phyloP scores from a whole-genome alignment of 108 stramenopile genomes.

The Skeletonema marinoi region DNA sequence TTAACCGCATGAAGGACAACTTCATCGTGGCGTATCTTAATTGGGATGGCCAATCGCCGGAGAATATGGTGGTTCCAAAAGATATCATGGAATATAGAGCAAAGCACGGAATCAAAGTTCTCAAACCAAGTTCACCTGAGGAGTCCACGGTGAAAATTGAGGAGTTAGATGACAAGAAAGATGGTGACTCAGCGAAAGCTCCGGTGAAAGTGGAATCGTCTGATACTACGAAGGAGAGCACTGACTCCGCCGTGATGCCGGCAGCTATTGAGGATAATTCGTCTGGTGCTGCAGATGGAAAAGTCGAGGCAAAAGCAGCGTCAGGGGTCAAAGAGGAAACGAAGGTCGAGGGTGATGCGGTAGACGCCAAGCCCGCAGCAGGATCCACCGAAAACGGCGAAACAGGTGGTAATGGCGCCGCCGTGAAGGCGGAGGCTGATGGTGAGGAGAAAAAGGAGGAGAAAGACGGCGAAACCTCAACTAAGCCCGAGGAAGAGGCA shows the following conservation, averaged over 20 bases:
- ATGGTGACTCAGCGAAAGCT: not conserved
- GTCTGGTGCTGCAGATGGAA: conserved; percentile 9
- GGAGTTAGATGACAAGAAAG: conserved; percentile 2
- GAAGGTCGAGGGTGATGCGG: conserved; percentile 10
- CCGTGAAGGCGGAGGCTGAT: conserved; percentile 6
- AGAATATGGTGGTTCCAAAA: conserved; percentile 81
- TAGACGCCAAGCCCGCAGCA: conserved; percentile 16
- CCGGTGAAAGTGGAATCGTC: conserved; percentile 1
- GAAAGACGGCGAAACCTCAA: conserved; percentile 1
- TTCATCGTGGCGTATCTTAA: conserved; percentile 95
- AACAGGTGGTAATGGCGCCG: not conserved
- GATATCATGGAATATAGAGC: conserved; percentile 77
- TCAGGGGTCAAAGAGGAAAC: conserved; percentile 2
- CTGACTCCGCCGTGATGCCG: not conserved
- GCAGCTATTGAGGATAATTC: not conserved
- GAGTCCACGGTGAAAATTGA: conserved; percentile 25
- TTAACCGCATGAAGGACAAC: conserved; percentile 97
- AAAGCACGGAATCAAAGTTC: conserved; percentile 50
- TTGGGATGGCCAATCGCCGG: conserved; percentile 77
- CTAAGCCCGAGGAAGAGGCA: not conserved
- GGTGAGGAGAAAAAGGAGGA: not conserved
- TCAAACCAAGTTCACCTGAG: conserved; percentile 13
- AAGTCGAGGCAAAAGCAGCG: not conserved
- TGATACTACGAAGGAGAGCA: conserved; percentile 14
- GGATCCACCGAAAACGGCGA: conserved; percentile 4